phyloP scores from a whole-genome alignment of 2,329 filamentous ascomycete species.

The Diaporthe australafricana region DNA sequence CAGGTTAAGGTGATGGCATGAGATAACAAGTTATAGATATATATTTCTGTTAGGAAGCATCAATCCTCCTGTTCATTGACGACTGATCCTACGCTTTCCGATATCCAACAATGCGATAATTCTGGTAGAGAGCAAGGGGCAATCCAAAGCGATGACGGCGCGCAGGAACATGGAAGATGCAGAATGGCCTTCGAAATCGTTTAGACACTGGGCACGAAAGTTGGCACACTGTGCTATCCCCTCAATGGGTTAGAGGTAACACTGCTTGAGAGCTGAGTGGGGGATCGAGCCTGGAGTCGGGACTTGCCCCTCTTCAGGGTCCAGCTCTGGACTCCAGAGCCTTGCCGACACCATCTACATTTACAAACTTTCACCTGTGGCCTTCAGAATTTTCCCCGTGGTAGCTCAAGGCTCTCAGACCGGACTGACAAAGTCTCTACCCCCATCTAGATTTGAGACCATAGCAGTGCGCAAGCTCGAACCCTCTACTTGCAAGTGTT shows the following conservation, averaged over 20 bases:
- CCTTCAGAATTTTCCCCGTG: background rate
- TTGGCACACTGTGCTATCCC: background rate
- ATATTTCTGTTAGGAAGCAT: too few relatives aligned
- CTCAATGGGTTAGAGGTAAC: background rate
- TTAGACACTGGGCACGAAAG: conserved; percentile 26
- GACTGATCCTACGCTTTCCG: too few relatives aligned
- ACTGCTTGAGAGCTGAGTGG: background rate
- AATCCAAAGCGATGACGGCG: conserved; percentile 36
- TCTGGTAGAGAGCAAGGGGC: conserved; percentile 31
- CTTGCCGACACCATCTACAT: background rate
- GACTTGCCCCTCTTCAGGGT: background rate
- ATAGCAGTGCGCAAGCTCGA: too few relatives aligned
- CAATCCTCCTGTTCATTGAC: too few relatives aligned
- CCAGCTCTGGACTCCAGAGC: background rate
- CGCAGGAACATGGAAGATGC: conserved; percentile 33
- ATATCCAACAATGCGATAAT: too few relatives aligned
- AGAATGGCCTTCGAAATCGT: conserved; percentile 25
- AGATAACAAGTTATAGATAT: too few relatives aligned
- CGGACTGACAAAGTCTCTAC: background rate
- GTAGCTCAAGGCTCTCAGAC: background rate
- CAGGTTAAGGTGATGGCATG: too few relatives aligned
- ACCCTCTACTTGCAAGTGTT: too few relatives aligned
- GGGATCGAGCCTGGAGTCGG: background rate
- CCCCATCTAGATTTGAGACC: too few relatives aligned
- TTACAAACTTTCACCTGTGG: background rate